Conservation (phyloP, 2,329 filamentous ascomycete species). For the Diaporthe aspalathi region DNA sequence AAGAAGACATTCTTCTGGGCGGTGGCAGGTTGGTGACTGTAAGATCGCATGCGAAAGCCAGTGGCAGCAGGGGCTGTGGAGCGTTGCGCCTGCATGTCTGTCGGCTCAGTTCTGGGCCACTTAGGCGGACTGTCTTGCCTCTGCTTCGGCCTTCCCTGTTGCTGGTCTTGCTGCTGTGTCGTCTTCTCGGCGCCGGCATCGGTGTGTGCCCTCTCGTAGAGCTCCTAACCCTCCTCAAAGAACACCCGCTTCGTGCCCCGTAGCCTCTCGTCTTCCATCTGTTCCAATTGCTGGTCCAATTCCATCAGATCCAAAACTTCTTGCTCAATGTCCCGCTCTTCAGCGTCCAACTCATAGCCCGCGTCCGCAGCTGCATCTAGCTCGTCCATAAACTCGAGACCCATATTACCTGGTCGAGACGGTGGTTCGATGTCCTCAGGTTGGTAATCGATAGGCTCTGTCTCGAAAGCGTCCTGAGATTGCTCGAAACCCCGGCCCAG, state of each 20-base stretch:
- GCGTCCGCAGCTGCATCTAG: conserved; percentile 65
- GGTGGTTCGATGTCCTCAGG: conserved; percentile 16
- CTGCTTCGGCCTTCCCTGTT: neutral
- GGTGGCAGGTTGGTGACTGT: neutral
- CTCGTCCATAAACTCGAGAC: conserved; percentile 62
- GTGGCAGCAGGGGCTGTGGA: neutral
- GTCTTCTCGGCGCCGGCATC: conserved; percentile 19
- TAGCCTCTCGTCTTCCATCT: conserved; percentile 62
- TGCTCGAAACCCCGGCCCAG: conserved; percentile 34
- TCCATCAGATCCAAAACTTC: conserved; percentile 75
- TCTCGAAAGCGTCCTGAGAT: conserved; percentile 22
- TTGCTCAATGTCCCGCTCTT: conserved; percentile 64
- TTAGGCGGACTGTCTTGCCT: neutral
- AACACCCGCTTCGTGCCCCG: conserved; percentile 64
- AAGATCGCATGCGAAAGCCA: neutral
- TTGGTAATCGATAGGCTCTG: conserved; percentile 26
- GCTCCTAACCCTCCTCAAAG: conserved; percentile 57
- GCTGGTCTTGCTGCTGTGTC: conserved; percentile 1
- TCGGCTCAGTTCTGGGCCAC: neutral
- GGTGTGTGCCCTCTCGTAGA: conserved; percentile 38
- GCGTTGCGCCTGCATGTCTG: conserved; percentile 10
- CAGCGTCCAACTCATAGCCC: conserved; percentile 58
- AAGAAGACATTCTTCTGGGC: conserved; percentile 34
- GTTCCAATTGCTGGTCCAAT: conserved; percentile 70
- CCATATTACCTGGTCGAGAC: conserved; percentile 45